Evolutionary conservation across 441 rosid genomes (phyloP).

Genomic region (Francoa sonchifolia): DNA sequence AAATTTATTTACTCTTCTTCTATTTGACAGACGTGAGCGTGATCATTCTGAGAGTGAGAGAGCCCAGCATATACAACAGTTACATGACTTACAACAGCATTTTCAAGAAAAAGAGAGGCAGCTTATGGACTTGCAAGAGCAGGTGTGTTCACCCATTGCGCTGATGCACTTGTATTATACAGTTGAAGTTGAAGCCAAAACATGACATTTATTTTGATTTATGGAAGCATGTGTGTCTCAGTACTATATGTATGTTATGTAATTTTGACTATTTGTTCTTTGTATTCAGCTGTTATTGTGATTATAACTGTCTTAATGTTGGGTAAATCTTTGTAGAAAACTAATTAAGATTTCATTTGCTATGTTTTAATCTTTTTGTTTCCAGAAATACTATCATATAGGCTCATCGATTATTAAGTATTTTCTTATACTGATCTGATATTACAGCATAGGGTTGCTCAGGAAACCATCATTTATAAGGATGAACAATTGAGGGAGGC

Average conservation of each 20-base stretch:
- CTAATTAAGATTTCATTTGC: too few relatives aligned
- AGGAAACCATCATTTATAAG: slow-evolving; percentile 65
- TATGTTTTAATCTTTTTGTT: background rate
- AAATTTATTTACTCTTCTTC: slow-evolving; percentile 8
- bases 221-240: background rate
- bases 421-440: slow-evolving; percentile 18
- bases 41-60: slow-evolving; percentile 97
- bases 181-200: background rate
- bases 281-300: too few relatives aligned
- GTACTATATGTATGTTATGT: background rate
- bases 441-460: slow-evolving; percentile 85
- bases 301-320: too few relatives aligned
- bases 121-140: slow-evolving; percentile 74
- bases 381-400: too few relatives aligned
- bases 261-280: background rate
- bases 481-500: slow-evolving; percentile 82
- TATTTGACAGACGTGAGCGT: slow-evolving; percentile 73
- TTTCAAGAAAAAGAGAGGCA: slow-evolving; percentile 89
- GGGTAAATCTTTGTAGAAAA: too few relatives aligned
- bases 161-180: slow-evolving; percentile 1
- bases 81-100: slow-evolving; percentile 78
- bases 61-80: slow-evolving; percentile 64
- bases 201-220: background rate
- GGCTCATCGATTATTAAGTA: too few relatives aligned
- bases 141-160: slow-evolving; percentile 41